A percentile compares a stretch with the other conserved stretches of the same genome.
phyloP scores from a whole-genome alignment of 2,329 filamentous ascomycete genomes.

The Acephala macrosclerotiorum region DNA sequence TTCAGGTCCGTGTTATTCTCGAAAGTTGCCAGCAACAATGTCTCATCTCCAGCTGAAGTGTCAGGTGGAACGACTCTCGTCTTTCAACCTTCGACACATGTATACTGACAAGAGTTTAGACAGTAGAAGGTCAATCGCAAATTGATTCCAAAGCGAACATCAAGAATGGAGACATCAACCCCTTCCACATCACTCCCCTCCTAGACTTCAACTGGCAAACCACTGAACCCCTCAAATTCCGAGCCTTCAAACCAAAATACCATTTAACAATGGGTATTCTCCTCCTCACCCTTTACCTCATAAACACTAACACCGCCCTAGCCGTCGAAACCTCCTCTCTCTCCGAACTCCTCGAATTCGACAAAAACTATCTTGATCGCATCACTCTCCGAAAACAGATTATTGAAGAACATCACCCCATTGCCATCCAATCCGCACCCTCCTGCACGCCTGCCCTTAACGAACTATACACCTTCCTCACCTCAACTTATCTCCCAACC shows the following conservation, averaged over 20 bases:
- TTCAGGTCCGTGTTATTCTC: no score
- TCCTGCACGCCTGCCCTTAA: slow-evolving; percentile 53
- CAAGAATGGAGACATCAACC: background rate
- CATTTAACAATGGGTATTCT: slow-evolving; percentile 68
- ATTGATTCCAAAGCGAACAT: background rate
- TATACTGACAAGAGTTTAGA: background rate
- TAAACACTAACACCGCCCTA: slow-evolving; percentile 38
- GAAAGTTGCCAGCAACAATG: background rate
- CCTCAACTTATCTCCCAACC: slow-evolving; percentile 60
- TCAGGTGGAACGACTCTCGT: background rate
- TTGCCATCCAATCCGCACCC: slow-evolving; percentile 49
- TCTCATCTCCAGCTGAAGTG: background rate
- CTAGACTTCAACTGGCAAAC: slow-evolving; percentile 57
- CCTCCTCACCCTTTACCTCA: background rate
- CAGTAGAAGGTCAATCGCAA: background rate
- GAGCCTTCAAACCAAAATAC: slow-evolving; percentile 67
- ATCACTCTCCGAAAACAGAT: slow-evolving; percentile 56
- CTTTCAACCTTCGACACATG: background rate
- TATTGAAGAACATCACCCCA: slow-evolving; percentile 51
- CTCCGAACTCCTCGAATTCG: slow-evolving; percentile 64
- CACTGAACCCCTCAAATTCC: slow-evolving; percentile 58
- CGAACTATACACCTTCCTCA: slow-evolving; percentile 64
- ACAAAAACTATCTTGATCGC: slow-evolving; percentile 63
- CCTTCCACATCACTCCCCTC: slow-evolving; percentile 47
- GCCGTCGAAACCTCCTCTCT: slow-evolving; percentile 59